These are phyloP conservation scores for Amaranthus tricolor DNA, from an alignment of 179 eudicot species.

Conservation along the genomic window DNA sequence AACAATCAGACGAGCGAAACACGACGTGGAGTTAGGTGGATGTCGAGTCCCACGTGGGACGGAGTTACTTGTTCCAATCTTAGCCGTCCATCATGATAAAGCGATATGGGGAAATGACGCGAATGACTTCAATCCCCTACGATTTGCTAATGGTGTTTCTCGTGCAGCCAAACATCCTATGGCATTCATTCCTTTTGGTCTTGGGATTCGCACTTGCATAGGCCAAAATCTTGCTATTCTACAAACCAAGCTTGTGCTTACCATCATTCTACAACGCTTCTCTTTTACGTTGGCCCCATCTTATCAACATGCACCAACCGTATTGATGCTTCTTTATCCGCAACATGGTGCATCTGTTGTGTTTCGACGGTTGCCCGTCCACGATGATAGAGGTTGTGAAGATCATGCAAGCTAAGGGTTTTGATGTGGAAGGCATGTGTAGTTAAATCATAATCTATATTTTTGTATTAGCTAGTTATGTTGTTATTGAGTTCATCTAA, in stretches of 20 bases:
- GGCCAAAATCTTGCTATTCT: constrained; percentile 77
- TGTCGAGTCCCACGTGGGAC: constrained; percentile 61
- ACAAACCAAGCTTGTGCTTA: constrained; percentile 63
- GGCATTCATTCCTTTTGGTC: constrained; percentile 84
- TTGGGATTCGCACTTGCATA: constrained; percentile 71
- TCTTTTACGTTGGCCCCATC: constrained; percentile 59
- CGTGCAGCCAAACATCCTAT: constrained; percentile 74
- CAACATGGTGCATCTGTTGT: constrained; percentile 75
- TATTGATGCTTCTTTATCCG: constrained; percentile 74
- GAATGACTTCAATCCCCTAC: constrained; percentile 65
- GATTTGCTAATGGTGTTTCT: constrained; percentile 65
- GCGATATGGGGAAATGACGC: constrained; percentile 72
- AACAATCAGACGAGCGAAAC: constrained; percentile 61
- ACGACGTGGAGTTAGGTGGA: constrained; percentile 66
- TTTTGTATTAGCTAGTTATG: not conserved
- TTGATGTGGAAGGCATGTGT: constrained; percentile 1
- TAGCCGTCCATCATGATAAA: constrained; percentile 83
- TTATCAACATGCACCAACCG: constrained; percentile 85
- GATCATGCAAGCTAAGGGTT: constrained; percentile 1
- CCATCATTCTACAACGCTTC: constrained; percentile 68
- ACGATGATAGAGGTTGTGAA: not conserved
- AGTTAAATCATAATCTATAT: constrained; percentile 1
- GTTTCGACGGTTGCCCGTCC: constrained; percentile 32
- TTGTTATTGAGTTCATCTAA: constrained; percentile 11
- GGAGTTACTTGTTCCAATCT: constrained; percentile 71